Evolutionary conservation across 768 basidiomycete genomes (phyloP), one percentile per base, ranked within the genome.

Genomic region (Clitopilus hobsonii): DNA sequence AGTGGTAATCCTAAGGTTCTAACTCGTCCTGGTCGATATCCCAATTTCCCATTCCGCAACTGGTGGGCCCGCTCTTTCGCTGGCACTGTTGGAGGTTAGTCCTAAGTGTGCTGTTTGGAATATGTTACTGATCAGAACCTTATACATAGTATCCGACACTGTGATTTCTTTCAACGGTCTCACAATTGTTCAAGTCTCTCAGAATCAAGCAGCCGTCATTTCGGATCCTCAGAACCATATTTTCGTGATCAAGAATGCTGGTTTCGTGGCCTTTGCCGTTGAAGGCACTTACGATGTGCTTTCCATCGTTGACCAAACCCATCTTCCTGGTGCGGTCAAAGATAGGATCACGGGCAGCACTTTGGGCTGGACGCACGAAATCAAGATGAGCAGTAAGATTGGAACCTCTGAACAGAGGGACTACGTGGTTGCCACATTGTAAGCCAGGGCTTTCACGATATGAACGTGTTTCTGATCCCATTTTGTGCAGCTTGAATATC

Each of bases 101-200:
- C 24, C 38, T 6, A 16, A 18, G n/a, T n/a, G 32, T 13, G 49
- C 32, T n/a, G n/a, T n/a, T n/a, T n/a, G n/a, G n/a, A n/a, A n/a
- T n/a, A n/a, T 51, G 26, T 48, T 45, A 20, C 10, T 45, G 16
- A 45, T 50, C 32, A 20, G 58, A n/a, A 4, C n/a, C 51, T 22
- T 38, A 54, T 52, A 27, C 24, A 53, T 29, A 90, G 88, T 91
- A 45, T 90, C 89, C 10, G 90, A 92, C 61, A 86, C 90, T 1
- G 88, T 89, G 22, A 85, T 92, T 48, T 83, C 86, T 58, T 91
- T 91, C 66, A 78, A 84, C 49, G 91, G 91, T 50, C 71, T 93
- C 56, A 90, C 87, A 0, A 77, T 89, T n/a, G 89, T 93, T 0
- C 91, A 93, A 63, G 91, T 92, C 20, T 88, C 88, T 0, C 91